Evolutionary conservation across 345 rosid genomes (phyloP), one percentile per base, ranked within the genome.

Genomic region (Boechera stricta): DNA sequence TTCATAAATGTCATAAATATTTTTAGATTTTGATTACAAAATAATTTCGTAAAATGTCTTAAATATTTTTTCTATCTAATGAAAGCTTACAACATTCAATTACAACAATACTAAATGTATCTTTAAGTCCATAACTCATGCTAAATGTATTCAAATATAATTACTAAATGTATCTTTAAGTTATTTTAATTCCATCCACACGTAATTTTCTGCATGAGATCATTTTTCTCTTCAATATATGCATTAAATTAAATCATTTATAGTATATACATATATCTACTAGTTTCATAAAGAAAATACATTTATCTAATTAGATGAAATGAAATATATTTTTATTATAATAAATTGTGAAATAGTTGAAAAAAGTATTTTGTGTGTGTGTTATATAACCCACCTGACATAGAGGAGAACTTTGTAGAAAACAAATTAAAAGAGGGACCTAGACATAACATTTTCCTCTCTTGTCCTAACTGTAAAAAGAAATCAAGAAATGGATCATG

Each of bases 401-500:
- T 48, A 48, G 53, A 48, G 10, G 53, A 7, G 26, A 48, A 16
- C 5, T 48, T 48, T 16, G 53, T 4, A 48, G 26, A 16, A 48
- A 45, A 16, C 24, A 48, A 48, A 47, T 5, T 47, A 4, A 2
- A 48, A 48, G 52, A 48, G 9, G 16, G 4, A 48, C 24, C 24
- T 48, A 48, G 53, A 16, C 53, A 48, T 16, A 16, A 48, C 9
- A n/a, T 7, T 48, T 48, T 48, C 53, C 24, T 2, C 4, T n/a
- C 53, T n/a, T 16, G 24, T 48, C 53, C 15, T 15, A 5, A 15
- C 15, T n/a, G 18, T 3, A 48, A 48, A 2, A 48, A 48, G 53
- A 48, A 48, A 47, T 47, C 51, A 48, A 48, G 53, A 48, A n/a
- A 48, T 48, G 53, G 10, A 48, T 48, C 24, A 16, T 47, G 52